Percentiles rank a stretch among this genome's conserved stretches.
phyloP scores from a whole-genome alignment of 2,329 filamentous ascomycete genomes.

The Aschersonia sp. region DNA sequence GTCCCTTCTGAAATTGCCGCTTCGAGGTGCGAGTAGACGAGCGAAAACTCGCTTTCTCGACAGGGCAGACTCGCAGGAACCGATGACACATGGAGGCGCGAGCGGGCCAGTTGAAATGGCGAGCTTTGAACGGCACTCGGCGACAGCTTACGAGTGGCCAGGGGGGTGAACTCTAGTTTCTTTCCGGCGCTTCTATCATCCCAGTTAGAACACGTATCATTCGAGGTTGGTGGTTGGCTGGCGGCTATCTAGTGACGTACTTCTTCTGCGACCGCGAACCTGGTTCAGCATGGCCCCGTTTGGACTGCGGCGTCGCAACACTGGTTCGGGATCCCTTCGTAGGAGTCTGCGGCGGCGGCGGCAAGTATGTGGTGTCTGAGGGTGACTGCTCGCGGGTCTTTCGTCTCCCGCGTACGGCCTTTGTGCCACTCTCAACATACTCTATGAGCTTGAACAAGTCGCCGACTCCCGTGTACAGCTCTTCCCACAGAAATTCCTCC shows the following conservation, averaged over 20 bases:
- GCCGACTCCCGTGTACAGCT: conserved; percentile 54
- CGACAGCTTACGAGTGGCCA: conserved; percentile 77
- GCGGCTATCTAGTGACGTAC: conserved; percentile 5
- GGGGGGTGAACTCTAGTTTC: conserved; percentile 82
- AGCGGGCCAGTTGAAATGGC: conserved; percentile 82
- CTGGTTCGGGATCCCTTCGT: conserved; percentile 17
- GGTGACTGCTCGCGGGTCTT: conserved; percentile 17
- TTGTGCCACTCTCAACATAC: conserved; percentile 57
- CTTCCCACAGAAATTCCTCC: conserved; percentile 83
- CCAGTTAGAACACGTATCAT: background rate
- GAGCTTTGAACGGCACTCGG: conserved; percentile 62
- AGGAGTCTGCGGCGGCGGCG: conserved; percentile 19
- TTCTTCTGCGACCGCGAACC: conserved; percentile 17
- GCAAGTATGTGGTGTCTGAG: conserved; percentile 15
- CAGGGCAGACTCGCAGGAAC: conserved; percentile 83
- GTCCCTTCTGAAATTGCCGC: conserved; percentile 86
- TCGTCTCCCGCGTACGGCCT: conserved; percentile 35
- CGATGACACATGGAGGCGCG: conserved; percentile 80
- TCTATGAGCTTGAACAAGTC: conserved; percentile 53
- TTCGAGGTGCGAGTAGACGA: conserved; percentile 87
- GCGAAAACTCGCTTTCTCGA: conserved; percentile 78
- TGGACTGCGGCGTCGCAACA: conserved; percentile 16
- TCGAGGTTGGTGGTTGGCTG: too few relatives aligned
- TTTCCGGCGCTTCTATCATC: conserved; percentile 35
- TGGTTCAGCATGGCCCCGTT: conserved; percentile 14